Evolutionary conservation across 2,329 filamentous ascomycete genomes (phyloP), one percentile per base, ranked within the genome.

Genomic region (Colletotrichum zoysiae): DNA sequence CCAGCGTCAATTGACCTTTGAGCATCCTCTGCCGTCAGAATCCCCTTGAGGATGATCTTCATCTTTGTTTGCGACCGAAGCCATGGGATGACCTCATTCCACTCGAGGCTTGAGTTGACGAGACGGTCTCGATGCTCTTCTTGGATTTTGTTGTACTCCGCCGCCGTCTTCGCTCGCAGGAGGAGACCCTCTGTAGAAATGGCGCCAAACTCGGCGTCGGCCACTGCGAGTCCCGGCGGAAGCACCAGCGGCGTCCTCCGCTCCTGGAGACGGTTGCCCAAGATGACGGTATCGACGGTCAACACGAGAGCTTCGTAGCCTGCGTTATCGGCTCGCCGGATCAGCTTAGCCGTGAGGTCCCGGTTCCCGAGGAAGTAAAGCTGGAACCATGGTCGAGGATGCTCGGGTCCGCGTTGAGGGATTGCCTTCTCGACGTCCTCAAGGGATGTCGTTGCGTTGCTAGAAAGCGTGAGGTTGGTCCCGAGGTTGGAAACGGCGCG

Each of bases 211-310:
- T 67, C 59, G 0, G 73, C 57, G 50, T 80, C 80, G 1, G 73
- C 74, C n/a, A 77, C 67, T 2, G 67, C 74, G 20, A 80, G 56
- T 5, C 73, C 74, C 1, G 59, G 42, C 1, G 77, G 77, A 1
- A 78, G 68, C 6, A 72, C 63, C 7, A 78, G 51, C 18, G 75
- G 71, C 8, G 74, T 78, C 50, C 76, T 78, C 8, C 78, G 71
- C 58, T 80, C 78, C 18, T 77, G 75, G 6, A 80, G 66, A 0
- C 79, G 75, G 56, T 79, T 79, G 2, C 78, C 78, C 14, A 80
- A 66, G 2, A 80, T 74, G 0, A 76, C 75, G 7, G 78, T 79
- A 50, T 79, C 78, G 2, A 78, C 78, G 1, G 78, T 79, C 1
- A 79, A 62, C 1, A 78, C 76, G 3, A 79, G 62, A 5, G 77